Base-by-base conservation (phyloP, 345 rosid genomes). In the Schrenkiella parvula region DNA sequence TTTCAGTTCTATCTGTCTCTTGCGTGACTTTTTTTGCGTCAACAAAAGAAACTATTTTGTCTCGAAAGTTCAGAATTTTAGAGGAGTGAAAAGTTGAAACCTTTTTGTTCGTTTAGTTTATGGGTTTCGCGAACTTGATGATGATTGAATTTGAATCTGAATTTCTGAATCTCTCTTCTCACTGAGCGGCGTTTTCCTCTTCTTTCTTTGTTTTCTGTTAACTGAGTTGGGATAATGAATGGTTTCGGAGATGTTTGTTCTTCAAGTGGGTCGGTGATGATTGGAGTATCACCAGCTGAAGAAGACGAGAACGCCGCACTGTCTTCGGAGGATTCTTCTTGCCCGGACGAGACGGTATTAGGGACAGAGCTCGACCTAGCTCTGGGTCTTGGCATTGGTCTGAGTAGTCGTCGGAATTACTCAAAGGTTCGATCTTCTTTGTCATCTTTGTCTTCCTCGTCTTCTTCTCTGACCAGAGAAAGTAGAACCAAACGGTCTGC, bases 251-350 rank as follows among this genome's bases (percentile, higher is more conserved):
- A 76, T 61, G 70, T 52, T 25, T 60, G 51, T 53, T 75, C 70
- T 4, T 76, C 74, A 15, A 68, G 70, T 56, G 71, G 39, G 6
- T 70, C 71, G 38, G 61, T 63, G 54, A 64, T 70, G 80, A 47
- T 70, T 55, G 54, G 53, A 22, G 22, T 14, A 26, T 2, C 7
- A 34, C 35, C 56, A 9, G 31, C 12, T 4, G 43, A 68, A 2
- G 65, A 28, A 10, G 85, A 76, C 26, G 86, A 83, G 19, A 66
- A 63, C 74, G 43, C 63, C 1, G 88, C 71, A 6, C 43, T 85
- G 15, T 90, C 96, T 0, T 83, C 88, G 5, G 97, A 87, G 74
- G 96, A 86, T 76, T 92, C 98, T 2, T 90, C 91, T n/a, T 79
- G 62, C 50, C 88, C 95, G 0, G 84, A 81, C 18, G 92, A 82